Evolutionary conservation across 257 asterid species (phyloP).

Genomic region (Solanum medicagineum): DNA sequence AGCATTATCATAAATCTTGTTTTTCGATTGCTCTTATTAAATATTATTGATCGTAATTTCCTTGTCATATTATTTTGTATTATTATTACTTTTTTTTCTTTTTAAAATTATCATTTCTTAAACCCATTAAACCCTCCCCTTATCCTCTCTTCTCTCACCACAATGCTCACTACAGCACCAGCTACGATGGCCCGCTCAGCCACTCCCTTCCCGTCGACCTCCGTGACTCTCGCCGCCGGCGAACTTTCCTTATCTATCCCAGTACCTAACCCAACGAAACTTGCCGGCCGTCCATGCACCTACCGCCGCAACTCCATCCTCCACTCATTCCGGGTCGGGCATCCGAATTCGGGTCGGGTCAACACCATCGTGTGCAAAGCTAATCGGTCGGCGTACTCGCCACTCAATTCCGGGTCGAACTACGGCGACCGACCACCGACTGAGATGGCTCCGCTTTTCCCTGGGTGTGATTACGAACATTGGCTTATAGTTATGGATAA

Average conservation of each 20-base stretch:
- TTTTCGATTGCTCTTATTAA: not conserved
- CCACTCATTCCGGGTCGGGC: not conserved
- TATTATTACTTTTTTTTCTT: not conserved
- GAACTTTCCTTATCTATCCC: not conserved
- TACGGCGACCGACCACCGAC: constrained; percentile 87
- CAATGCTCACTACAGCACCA: not conserved
- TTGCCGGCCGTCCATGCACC: not conserved
- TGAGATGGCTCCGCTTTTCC: constrained; percentile 94
- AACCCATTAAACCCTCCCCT: not conserved
- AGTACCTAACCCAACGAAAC: not conserved
- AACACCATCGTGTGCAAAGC: constrained; percentile 51
- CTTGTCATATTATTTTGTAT: not conserved
- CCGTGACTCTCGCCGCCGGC: not conserved
- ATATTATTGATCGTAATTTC: rapidly evolving
- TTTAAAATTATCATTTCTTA: not conserved
- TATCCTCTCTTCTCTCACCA: not conserved
- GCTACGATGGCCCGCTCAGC: not conserved
- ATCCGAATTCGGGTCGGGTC: constrained; percentile 18
- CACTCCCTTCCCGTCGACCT: not conserved
- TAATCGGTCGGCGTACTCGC: constrained; percentile 65
- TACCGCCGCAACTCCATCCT: not conserved
- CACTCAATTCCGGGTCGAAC: constrained; percentile 69
- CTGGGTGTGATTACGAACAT: constrained; percentile 93
- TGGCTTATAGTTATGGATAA: constrained; percentile 97
- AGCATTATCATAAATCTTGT: no score